phyloP scores from a whole-genome alignment of 2,329 filamentous ascomycete genomes.

The Knufia fluminis region DNA sequence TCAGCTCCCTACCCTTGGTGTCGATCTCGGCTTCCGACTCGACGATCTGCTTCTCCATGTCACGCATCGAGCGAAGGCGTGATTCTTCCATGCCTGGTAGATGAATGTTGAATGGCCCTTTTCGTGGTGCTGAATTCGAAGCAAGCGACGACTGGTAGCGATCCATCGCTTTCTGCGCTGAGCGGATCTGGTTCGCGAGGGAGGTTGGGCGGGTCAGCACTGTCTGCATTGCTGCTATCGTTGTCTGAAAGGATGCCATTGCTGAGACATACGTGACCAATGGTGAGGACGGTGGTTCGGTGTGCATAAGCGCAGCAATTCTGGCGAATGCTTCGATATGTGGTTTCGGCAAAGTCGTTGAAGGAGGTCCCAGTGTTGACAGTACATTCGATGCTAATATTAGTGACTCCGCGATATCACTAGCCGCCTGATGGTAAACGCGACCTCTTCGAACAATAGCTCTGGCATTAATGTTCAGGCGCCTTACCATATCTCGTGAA shows the following conservation, averaged over 20 bases:
- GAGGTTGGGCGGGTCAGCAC: constrained; percentile 70
- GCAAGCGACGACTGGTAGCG: constrained; percentile 66
- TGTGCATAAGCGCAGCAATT: constrained; percentile 56
- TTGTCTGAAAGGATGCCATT: constrained; percentile 71
- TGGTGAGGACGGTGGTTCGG: constrained; percentile 60
- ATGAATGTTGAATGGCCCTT: constrained; percentile 34
- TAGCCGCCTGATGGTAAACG: constrained; percentile 55
- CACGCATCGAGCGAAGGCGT: constrained; percentile 68
- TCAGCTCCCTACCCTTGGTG: constrained; percentile 67
- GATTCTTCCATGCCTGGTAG: constrained; percentile 66
- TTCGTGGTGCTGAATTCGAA: constrained; percentile 43
- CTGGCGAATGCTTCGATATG: constrained; percentile 63
- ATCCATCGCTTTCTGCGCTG: constrained; percentile 65
- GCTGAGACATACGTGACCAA: constrained; percentile 63
- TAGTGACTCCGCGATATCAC: constrained; percentile 38
- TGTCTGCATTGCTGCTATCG: constrained; percentile 69
- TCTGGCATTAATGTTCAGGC: constrained; percentile 73
- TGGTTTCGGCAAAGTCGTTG: constrained; percentile 55
- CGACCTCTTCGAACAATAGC: constrained; percentile 74
- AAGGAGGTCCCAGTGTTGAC: constrained; percentile 39
- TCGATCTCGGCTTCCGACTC: constrained; percentile 62
- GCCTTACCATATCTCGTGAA: constrained; percentile 78
- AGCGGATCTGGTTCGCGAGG: constrained; percentile 67
- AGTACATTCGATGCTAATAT: constrained; percentile 37
- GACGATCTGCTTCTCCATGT: constrained; percentile 70